Evolutionary conservation across 176 grass and related monocot species (phyloP).

Genomic region (Tillandsia fasciculata): DNA sequence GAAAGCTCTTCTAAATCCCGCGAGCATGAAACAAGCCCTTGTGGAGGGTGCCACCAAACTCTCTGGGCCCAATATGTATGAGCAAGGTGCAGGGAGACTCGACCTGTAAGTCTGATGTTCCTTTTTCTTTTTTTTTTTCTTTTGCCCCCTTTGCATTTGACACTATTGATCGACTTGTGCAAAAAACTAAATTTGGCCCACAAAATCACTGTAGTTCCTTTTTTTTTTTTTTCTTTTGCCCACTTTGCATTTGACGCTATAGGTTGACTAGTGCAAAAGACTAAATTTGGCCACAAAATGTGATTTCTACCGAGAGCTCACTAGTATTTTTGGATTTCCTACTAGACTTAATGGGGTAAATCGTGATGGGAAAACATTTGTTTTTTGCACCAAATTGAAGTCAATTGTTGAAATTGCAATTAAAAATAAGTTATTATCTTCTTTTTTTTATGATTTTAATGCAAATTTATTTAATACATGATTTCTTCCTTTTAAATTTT

Average conservation of each 20-base stretch:
- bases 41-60: conserved; percentile 97
- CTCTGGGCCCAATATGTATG: conserved; percentile 89
- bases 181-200: too few species aligned
- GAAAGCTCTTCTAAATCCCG: conserved; percentile 74
- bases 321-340: too few species aligned
- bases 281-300: too few species aligned
- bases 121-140: neutral
- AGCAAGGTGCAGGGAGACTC: conserved; percentile 88
- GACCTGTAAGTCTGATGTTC: conserved; percentile 61
- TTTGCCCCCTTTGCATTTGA: neutral
- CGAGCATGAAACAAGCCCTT: conserved; percentile 94
- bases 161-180: neutral
- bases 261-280: neutral
- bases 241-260: neutral
- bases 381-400: too few species aligned
- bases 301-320: too few species aligned
- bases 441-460: conserved; percentile 8
- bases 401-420: too few species aligned
- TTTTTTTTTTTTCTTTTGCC: neutral
- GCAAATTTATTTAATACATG: neutral
- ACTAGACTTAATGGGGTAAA: too few species aligned
- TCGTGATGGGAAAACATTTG: too few species aligned
- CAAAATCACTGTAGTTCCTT: neutral
- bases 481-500: conserved; percentile 15
- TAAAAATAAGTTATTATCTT: neutral